Percentiles rank a stretch among this genome's conserved stretches.
phyloP scores from a whole-genome alignment of 306 rosid species.

The Pueraria montana region DNA sequence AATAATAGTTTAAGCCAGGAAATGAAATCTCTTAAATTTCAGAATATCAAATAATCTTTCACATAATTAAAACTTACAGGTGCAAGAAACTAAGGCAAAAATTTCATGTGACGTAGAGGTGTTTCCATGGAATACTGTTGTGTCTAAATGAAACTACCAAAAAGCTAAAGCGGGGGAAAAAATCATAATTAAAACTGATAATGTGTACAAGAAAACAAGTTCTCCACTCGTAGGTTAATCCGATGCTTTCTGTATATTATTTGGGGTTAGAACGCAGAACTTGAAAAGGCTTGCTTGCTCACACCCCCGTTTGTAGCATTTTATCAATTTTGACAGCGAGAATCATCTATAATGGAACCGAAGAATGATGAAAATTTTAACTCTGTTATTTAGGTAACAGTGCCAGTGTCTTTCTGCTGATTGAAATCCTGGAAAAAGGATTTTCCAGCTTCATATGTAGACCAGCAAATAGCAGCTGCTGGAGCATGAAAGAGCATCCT shows the following conservation, averaged over 20 bases:
- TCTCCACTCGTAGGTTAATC: constrained; percentile 44
- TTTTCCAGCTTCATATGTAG: constrained; percentile 94
- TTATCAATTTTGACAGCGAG: constrained; percentile 27
- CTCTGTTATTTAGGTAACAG: constrained; percentile 54
- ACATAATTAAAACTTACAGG: constrained; percentile 36
- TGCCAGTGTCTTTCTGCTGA: constrained; percentile 48
- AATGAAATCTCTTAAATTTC: neutral
- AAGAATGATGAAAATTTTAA: constrained; percentile 46
- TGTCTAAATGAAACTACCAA: constrained; percentile 31
- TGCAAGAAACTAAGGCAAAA: constrained; percentile 24
- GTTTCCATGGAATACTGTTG: neutral
- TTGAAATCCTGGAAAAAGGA: constrained; percentile 77
- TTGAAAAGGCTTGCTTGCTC: constrained; percentile 46
- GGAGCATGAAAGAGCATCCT: constrained; percentile 99
- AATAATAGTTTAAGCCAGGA: neutral
- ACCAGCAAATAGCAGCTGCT: constrained; percentile 99
- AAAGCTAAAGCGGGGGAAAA: constrained; percentile 9
- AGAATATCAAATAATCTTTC: constrained; percentile 12
- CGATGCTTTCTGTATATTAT: constrained; percentile 42
- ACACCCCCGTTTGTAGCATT: constrained; percentile 37
- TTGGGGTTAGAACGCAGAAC: constrained; percentile 44
- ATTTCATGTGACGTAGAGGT: constrained; percentile 5
- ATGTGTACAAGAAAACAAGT: constrained; percentile 46
- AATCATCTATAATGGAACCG: constrained; percentile 43
- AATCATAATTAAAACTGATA: constrained; percentile 37